phyloP scores from a whole-genome alignment of 805 yeast species.

The Zygosaccharomyces kombuchaensis region DNA sequence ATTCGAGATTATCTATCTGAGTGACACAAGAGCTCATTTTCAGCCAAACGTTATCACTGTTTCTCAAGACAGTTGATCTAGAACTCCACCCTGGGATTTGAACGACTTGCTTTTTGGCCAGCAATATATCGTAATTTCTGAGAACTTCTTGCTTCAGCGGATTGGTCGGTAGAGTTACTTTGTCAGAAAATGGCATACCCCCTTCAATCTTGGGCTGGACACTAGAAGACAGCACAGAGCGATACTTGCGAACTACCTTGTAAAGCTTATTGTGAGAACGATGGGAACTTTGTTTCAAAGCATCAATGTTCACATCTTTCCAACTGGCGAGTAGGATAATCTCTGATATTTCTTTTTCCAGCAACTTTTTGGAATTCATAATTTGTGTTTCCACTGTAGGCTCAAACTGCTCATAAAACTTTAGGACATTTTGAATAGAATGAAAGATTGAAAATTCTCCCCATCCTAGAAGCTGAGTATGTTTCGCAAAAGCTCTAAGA shows the following conservation, averaged over 20 bases:
- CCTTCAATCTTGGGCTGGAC: slow-evolving; percentile 54
- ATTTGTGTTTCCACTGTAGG: slow-evolving; percentile 46
- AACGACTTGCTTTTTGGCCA: slow-evolving; percentile 29
- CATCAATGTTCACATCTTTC: slow-evolving; percentile 94
- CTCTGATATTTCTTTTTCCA: slow-evolving; percentile 80
- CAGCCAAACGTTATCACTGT: slow-evolving; percentile 45
- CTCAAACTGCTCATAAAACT: slow-evolving; percentile 64
- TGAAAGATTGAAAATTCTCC: slow-evolving; percentile 23
- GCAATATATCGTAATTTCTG: slow-evolving; percentile 10
- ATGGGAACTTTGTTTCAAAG: slow-evolving; percentile 89
- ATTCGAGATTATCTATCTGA: slow-evolving; percentile 30
- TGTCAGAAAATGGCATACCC: slow-evolving; percentile 38
- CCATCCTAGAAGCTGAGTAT: slow-evolving; percentile 38
- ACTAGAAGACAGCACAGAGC: slow-evolving; percentile 52
- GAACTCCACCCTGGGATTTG: slow-evolving; percentile 45
- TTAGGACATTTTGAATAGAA: slow-evolving; percentile 39
- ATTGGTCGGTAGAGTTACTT: slow-evolving; percentile 11
- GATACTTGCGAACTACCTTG: slow-evolving; percentile 78
- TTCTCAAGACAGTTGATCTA: slow-evolving; percentile 54
- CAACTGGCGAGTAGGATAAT: slow-evolving; percentile 88
- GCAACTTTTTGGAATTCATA: slow-evolving; percentile 42
- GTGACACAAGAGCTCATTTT: slow-evolving; percentile 52
- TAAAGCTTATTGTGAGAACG: slow-evolving; percentile 80
- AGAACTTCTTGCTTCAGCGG: slow-evolving; percentile 8
- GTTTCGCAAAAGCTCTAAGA: slow-evolving; percentile 59